Evolutionary conservation across 768 basidiomycete species (phyloP), one percentile per base, ranked within the genome.

Genomic region (Leccinum uliginosum): DNA sequence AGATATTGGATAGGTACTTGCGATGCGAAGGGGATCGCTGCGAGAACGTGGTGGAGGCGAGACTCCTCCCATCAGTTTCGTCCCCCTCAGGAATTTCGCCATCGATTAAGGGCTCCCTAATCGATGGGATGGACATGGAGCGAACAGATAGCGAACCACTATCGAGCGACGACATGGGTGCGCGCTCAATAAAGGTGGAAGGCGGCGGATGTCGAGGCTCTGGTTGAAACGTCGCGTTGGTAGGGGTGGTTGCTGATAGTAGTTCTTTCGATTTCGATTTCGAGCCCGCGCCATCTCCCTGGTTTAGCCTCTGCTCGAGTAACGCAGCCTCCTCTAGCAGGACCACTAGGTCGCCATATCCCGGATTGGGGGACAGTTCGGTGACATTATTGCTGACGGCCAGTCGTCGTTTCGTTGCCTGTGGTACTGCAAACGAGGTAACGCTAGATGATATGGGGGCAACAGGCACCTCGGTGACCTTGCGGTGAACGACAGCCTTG

Each of bases 261-360:
- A 49, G 48, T 6, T 59, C 62, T 6, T 59, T 6, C 40, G n/a
- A 40, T 11, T 60, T 66, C 9, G 55, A 21, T 27, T 27, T 65
- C 24, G 23, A 43, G 15, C 59, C 35, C 17, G 19, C 10, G 50
- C 78, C 78, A 4, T 83, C 83, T 27, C 74, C 73, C 44, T 43
- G 40, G 40, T 75, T 76, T 40, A 88, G 71, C 55, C 75, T 75
- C 64, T 76, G 66, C 71, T 87, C 85, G 48, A 87, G 66, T 53
- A 81, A 62, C 29, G 84, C 81, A 7, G 86, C 82, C 51, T 85
- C 81, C 45, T 81, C 79, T 26, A 87, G 64, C 48, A 88, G 69
- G 30, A 74, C 67, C 4, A 80, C 76, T 54, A 88, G 65, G 47
- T 87, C 86, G 3, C 78, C 79, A 30, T 60, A 71, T 7, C 77